Evolutionary conservation across 2,329 filamentous ascomycete genomes (phyloP).

Genomic region (Sclerotiophoma versabilis): DNA sequence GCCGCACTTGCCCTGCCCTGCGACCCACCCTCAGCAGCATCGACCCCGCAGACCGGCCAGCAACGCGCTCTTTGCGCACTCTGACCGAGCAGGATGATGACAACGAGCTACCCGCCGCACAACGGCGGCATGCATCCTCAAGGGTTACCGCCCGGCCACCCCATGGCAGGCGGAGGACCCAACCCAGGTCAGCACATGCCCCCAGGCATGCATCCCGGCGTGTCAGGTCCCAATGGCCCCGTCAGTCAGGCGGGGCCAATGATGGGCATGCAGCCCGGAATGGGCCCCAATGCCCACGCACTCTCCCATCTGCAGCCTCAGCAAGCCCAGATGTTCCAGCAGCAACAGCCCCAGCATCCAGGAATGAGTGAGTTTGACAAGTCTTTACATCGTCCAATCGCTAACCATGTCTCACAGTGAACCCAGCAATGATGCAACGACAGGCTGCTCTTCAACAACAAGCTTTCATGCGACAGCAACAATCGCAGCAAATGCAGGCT

Average conservation of each 20-base stretch:
- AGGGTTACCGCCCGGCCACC: conserved; percentile 69
- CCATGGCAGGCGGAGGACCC: conserved; percentile 71
- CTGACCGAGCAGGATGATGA: conserved; percentile 69
- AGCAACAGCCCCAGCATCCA: conserved; percentile 55
- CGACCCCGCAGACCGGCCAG: background rate
- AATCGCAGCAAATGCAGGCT: conserved; percentile 61
- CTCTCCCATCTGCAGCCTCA: conserved; percentile 75
- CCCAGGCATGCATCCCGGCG: conserved; percentile 74
- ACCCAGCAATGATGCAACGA: conserved; percentile 53
- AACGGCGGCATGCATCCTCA: conserved; percentile 77
- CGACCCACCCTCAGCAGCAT: background rate
- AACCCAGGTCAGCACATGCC: conserved; percentile 74
- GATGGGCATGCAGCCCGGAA: conserved; percentile 79
- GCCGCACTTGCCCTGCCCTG: background rate
- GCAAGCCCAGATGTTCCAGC: conserved; percentile 63
- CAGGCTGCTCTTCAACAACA: conserved; percentile 51
- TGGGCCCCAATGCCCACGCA: conserved; percentile 70
- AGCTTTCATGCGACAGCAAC: conserved; percentile 56
- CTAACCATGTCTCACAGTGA: conserved; percentile 38
- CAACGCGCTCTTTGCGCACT: conserved; percentile 14
- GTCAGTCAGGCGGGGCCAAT: conserved; percentile 74
- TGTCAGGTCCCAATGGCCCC: conserved; percentile 72
- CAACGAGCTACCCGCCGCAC: conserved; percentile 71
- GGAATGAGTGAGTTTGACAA: conserved; percentile 45
- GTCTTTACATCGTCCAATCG: background rate